Conservation (phyloP, 2,329 filamentous ascomycete genomes). For the Davidsoniella virescens region DNA sequence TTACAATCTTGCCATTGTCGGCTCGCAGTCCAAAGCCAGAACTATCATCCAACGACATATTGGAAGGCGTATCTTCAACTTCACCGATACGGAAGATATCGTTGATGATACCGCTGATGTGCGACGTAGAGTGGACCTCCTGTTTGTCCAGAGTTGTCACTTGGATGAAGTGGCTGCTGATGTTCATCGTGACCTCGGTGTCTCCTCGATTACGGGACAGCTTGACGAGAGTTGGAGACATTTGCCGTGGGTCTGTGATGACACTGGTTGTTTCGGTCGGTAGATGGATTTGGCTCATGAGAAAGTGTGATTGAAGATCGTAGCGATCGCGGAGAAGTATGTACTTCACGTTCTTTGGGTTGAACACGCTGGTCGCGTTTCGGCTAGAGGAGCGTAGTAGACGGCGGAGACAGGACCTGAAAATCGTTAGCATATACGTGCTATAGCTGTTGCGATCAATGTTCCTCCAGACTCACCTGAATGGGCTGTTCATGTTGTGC, state of each 20-base stretch:
- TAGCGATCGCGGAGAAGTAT: slow-evolving; percentile 48
- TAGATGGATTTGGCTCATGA: slow-evolving; percentile 47
- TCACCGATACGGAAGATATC: slow-evolving; percentile 54
- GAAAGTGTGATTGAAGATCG: slow-evolving; percentile 50
- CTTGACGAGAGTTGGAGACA: slow-evolving; percentile 48
- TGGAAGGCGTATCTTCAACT: slow-evolving; percentile 49
- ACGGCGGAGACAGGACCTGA: slow-evolving; percentile 46
- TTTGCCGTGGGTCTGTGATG: slow-evolving; percentile 47
- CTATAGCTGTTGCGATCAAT: neutral
- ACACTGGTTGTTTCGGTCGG: slow-evolving; percentile 56
- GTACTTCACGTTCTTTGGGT: slow-evolving; percentile 49
- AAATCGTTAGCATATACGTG: neutral
- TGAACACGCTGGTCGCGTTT: slow-evolving; percentile 43
- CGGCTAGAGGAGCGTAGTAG: slow-evolving; percentile 45
- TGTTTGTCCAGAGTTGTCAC: slow-evolving; percentile 54
- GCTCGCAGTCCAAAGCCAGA: slow-evolving; percentile 50
- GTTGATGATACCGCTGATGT: slow-evolving; percentile 47
- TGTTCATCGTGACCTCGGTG: slow-evolving; percentile 51
- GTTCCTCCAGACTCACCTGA: slow-evolving; percentile 29
- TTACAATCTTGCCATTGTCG: slow-evolving; percentile 53
- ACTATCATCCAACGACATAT: slow-evolving; percentile 49
- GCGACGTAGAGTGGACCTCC: slow-evolving; percentile 46
- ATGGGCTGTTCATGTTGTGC: slow-evolving; percentile 60
- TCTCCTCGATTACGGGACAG: slow-evolving; percentile 55
- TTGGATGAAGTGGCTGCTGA: slow-evolving; percentile 54